These are phyloP conservation scores for Tetrastigma voinierianum DNA, from an alignment of 164 flowering plant genomes.

Conservation along the genomic window DNA sequence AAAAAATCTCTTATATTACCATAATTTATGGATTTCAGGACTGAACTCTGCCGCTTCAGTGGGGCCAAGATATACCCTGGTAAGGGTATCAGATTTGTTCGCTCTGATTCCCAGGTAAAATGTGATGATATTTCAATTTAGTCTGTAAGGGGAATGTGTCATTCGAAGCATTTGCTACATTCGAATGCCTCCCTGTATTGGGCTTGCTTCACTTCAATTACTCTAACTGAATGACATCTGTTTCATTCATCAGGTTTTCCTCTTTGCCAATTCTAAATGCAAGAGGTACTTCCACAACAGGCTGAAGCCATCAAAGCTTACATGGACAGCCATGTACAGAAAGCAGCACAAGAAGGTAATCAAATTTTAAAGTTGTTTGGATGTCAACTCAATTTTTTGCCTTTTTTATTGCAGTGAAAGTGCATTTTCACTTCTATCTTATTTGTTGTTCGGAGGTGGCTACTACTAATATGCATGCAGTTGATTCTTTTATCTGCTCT, in stretches of 20 bases:
- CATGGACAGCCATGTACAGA: conserved; percentile 34
- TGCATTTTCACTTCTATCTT: not conserved
- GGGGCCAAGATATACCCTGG: conserved; percentile 28
- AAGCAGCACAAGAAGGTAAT: conserved; percentile 35
- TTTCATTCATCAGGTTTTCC: conserved; percentile 22
- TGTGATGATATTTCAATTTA: not conserved
- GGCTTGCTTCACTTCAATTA: not conserved
- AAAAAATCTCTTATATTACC: not conserved
- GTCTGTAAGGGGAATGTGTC: not conserved
- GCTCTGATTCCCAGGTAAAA: conserved; percentile 27
- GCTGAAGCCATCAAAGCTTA: conserved; percentile 33
- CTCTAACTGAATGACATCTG: not conserved
- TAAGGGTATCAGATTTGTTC: conserved; percentile 27
- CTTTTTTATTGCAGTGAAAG: not conserved
- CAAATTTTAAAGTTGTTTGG: not conserved
- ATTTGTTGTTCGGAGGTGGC: not conserved
- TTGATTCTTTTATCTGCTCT: not conserved
- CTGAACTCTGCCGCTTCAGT: conserved; percentile 27
- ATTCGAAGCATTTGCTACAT: not conserved
- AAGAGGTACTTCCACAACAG: conserved; percentile 40
- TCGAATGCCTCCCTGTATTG: not conserved
- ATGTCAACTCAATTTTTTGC: not conserved
- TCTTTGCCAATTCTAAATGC: conserved; percentile 39
- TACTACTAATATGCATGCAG: no score
- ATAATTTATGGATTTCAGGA: conserved; percentile 11